phyloP scores from a whole-genome alignment of 192 early-diverging fungal genomes.

The Backusella mclennaniae region DNA sequence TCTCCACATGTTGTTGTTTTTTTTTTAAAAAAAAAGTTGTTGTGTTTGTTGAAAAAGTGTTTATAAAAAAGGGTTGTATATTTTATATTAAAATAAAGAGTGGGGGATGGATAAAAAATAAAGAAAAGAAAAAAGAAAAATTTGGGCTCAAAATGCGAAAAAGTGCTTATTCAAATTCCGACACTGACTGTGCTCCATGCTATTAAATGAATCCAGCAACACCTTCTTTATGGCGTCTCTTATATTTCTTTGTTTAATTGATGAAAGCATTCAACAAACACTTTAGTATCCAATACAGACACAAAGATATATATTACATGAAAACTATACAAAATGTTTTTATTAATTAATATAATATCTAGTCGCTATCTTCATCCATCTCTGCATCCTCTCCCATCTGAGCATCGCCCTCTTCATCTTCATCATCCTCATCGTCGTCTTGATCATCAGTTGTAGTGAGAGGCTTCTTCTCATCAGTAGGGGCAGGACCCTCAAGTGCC shows the following conservation, averaged over 20 bases:
- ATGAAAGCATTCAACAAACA: background rate
- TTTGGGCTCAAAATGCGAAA: background rate
- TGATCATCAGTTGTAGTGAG: constrained; percentile 47
- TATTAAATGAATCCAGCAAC: too few species aligned
- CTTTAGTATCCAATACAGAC: background rate
- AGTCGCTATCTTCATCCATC: constrained; percentile 35
- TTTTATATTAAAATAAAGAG: background rate
- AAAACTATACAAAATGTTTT: constrained; percentile 3
- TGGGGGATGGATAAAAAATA: background rate
- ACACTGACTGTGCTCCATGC: too few species aligned
- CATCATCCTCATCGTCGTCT: constrained; percentile 44
- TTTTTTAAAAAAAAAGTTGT: too few species aligned
- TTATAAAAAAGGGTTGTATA: background rate
- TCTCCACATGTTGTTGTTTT: background rate
- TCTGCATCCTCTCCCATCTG: constrained; percentile 39
- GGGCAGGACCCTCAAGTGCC: background rate
- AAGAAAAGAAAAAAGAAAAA: background rate
- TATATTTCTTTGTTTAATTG: background rate
- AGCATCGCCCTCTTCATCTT: constrained; percentile 33
- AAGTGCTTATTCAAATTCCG: background rate
- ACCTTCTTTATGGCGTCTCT: too few species aligned
- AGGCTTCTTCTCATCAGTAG: constrained; percentile 47
- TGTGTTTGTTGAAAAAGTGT: background rate
- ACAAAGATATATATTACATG: background rate
- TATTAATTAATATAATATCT: background rate